Evolutionary conservation across 2,329 filamentous ascomycete genomes (phyloP), one percentile per base, ranked within the genome.

Genomic region (Cadophora gregata): DNA sequence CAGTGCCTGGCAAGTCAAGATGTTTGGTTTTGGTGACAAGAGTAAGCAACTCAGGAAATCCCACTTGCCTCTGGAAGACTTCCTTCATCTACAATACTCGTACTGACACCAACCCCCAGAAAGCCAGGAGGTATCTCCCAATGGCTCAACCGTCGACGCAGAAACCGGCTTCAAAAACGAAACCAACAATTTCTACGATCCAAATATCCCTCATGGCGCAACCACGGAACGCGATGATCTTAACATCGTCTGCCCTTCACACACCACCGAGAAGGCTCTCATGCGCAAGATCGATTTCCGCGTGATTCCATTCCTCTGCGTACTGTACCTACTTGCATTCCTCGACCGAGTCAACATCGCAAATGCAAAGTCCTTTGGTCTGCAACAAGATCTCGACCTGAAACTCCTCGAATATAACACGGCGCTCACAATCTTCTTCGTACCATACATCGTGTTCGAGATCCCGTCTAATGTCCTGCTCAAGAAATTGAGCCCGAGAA

Each of bases 361-460:
- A 77, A 94, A 94, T 78, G 92, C 91, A 31, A 86, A 85, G 51
- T 83, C 91, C 55, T 92, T 92, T 69, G 83, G 85, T 48, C 81
- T 95, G 16, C 81, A 82, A 29, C 74, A 82, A 12, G 91, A 94
- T 70, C 82, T 95, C 5, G 68, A 81, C 3, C 84, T 94, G 31
- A 80, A 83, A 27, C 81, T 81, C 51, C 79, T 80, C 5, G 81
- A 91, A 74, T 94, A 91, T 79, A 94, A 93, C 78, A 91, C 88
- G 16, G 89, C 89, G 1, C 82, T 94, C 68, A 90, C 90, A 65
- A 92, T 94, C 74, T 94, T 95, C 81, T 95, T 94, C 78, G 85
- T 94, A 0, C 91, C 92, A 0, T 95, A 94, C 76, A 82, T 92
- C 72, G 74, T 91, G 63, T 85, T 86, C 72, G 89, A 92, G 80